Base-by-base conservation (phyloP, 176 grass and related monocot species). In the Carex kokanica region DNA sequence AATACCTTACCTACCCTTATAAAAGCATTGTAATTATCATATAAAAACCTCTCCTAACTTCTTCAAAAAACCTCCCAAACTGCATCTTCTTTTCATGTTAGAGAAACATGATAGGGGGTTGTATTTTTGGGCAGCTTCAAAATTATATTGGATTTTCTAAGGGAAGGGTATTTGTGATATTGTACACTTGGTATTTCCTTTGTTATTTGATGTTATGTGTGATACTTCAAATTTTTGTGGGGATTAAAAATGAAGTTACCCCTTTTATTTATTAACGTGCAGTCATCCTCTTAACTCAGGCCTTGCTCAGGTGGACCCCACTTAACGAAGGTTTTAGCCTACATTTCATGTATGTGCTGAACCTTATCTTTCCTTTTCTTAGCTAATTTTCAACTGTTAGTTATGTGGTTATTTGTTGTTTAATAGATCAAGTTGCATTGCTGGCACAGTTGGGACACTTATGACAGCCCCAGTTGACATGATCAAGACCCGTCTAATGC, bases 401-500 rank as follows among this genome's bases (percentile, higher is more conserved):
- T 87, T 53, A 36, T 51, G 64, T 55, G 77, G 69, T 78, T 85
- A 72, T 81, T 20, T 90, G 53, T 86, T 66, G 51, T 54, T 79
- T 66, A 89, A 87, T 91, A 95, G 96, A 86, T 95, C 93, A 60
- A 98, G 96, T 81, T 95, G 89, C 86, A 90, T 93, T 83, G 91
- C 96, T 84, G 96, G 96, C 87, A 93, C 91, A 60, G 69, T 89
- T 65, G 88, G 96, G 84, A 95, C 93, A 69, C 85, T 95, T 78
- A 79, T 85, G 80, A 95, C 93, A 66, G 86, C 92, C 53, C 96
- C 96, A 64, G 81, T 95, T 56, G 96, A 95, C 84, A 95, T 93
- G 91, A 89, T 95, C 88, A 98, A 95, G 89, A 95, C 93, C 83
- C 93, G 96, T 34, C 38, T 98, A 90, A 98, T 98, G 93, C 86